Base-by-base conservation (phyloP, 176 grass and related monocot genomes). In the Ensete ventricosum region DNA sequence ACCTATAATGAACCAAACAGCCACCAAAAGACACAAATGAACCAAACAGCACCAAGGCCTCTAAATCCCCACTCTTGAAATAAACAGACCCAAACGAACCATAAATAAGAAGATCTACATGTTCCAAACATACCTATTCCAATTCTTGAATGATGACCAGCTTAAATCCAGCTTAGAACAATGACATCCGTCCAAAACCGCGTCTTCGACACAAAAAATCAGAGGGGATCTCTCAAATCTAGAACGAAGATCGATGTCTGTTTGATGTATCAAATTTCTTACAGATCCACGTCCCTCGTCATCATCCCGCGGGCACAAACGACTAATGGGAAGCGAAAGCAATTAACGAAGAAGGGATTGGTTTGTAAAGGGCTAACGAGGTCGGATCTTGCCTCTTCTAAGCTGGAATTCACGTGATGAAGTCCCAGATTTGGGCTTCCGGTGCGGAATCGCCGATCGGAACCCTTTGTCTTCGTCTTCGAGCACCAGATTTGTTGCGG, bases 401-500 rank as follows among this genome's bases (percentile, higher is more conserved):
- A 70, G 19, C 48, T 70, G 43, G 16, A 52, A 70, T 51, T 70
- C 67, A 43, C 67, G 67, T 22, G 67, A 51, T 13, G 17, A 8
- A 14, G 67, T n/a, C 14, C 48, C 51, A 48, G 48, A 70, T 52
- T 50, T n/a, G 34, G 34, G 34, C 34, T 43, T 43, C 34, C 34
- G 34, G 4, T 43, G 34, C 34, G 4, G 57, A 34, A 50, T 70
- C 48, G 67, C 17, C 67, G 48, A 70, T 70, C 43, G 43, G 67
- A 11, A 50, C 13, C 43, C 63, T 65, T 65, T 65, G 63, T 25
- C 2, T 23, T 65, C 62, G 22, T 13, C 62, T 64, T 65, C 63
- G 22, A 26, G 63, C 63, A 23, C n/a, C 63, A 65, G 63, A 65
- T 65, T 65, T 65, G 63, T 65, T 65, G 63, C 63, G 26, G 34